Conservation (phyloP, 2,329 filamentous ascomycete genomes). For the Fusarium nygamai region DNA sequence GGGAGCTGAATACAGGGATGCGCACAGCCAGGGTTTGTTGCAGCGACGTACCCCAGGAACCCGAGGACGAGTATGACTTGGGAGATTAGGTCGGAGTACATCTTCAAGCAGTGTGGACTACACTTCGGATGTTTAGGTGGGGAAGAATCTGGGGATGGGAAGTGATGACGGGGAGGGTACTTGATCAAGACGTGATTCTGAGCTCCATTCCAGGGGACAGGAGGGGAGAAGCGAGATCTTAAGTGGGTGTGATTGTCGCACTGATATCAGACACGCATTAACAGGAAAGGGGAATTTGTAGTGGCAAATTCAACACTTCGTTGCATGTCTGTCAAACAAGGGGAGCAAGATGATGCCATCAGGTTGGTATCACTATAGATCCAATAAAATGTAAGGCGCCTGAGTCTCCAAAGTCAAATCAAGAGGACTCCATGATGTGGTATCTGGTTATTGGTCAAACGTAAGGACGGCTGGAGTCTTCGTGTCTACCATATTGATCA, state of each 20-base stretch:
- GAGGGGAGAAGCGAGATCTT: background rate
- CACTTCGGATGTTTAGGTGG: background rate
- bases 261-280: fast-evolving
- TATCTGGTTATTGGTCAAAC: no score
- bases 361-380: no score
- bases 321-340: background rate
- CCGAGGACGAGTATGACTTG: background rate
- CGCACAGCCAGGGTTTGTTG: background rate
- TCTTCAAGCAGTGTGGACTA: background rate
- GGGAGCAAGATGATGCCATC: fast-evolving
- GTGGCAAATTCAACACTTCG: background rate
- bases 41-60: background rate
- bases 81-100: background rate
- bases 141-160: background rate
- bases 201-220: background rate
- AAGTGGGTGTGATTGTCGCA: background rate
- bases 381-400: background rate
- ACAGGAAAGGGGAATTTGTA: fast-evolving
- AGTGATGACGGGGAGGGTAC: background rate
- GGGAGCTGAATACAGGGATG: background rate
- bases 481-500: background rate
- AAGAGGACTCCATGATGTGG: background rate
- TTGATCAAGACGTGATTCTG: fast-evolving
- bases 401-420: background rate
- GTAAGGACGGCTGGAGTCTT: fast-evolving